These are phyloP conservation scores for Scalesia atractyloides DNA, from an alignment of 129 eudicot species.

Conservation along the genomic window DNA sequence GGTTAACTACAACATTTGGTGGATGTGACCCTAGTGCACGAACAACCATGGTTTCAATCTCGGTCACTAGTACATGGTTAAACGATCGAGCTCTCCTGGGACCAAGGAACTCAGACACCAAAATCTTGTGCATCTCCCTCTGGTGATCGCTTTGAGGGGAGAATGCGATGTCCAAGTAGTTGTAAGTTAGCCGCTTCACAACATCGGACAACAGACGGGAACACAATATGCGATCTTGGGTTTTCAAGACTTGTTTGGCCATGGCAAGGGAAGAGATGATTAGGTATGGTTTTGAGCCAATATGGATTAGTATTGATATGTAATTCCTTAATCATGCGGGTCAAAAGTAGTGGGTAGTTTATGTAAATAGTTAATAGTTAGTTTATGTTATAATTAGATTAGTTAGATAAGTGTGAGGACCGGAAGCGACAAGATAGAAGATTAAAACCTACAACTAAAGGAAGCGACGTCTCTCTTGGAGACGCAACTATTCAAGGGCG, in stretches of 20 bases:
- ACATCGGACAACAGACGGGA: not conserved
- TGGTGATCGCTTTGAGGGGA: slow-evolving; percentile 22
- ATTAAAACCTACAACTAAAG: too few species aligned
- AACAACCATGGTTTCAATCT: slow-evolving; percentile 14
- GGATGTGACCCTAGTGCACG: not conserved
- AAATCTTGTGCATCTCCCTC: slow-evolving; percentile 28
- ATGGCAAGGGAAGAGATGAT: slow-evolving; percentile 23
- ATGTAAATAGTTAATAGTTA: too few species aligned
- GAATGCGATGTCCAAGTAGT: slow-evolving; percentile 27
- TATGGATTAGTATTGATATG: too few species aligned
- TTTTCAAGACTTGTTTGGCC: slow-evolving; percentile 27
- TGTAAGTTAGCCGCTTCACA: slow-evolving; percentile 12
- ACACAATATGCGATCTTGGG: slow-evolving; percentile 31
- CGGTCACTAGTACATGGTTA: slow-evolving; percentile 2
- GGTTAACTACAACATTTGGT: slow-evolving; percentile 5
- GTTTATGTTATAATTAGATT: too few species aligned
- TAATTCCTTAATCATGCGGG: too few species aligned
- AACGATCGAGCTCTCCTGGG: slow-evolving; percentile 11
- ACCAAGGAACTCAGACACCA: slow-evolving; percentile 26
- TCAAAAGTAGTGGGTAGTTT: too few species aligned
- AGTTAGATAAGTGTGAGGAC: too few species aligned
- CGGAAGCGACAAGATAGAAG: too few species aligned
- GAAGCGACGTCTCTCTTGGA: too few species aligned
- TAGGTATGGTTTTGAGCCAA: slow-evolving; percentile 16
- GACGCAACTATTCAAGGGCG: too few species aligned